Percentiles rank a stretch among this genome's conserved stretches.
Evolutionary conservation across 108 stramenopile genomes (phyloP).

Genomic region (Epithemia pelagica): DNA sequence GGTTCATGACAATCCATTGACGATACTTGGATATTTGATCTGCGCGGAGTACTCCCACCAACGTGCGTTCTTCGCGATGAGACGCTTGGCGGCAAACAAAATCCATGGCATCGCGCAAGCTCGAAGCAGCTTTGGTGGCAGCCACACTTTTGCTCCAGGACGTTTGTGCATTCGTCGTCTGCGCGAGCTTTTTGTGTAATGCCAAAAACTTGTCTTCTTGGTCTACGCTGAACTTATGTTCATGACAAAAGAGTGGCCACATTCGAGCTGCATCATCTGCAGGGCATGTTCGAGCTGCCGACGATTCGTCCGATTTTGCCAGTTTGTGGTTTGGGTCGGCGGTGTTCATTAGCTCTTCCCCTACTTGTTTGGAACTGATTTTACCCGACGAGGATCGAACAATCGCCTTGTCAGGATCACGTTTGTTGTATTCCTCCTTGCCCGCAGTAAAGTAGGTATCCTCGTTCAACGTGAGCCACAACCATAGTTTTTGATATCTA

Average conservation of each 20-base stretch:
- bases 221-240: slow-evolving; percentile 76
- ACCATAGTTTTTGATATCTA: slow-evolving; percentile 59
- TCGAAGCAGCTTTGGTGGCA: slow-evolving; percentile 38
- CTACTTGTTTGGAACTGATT: slow-evolving; percentile 78
- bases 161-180: slow-evolving; percentile 20
- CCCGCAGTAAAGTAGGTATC: slow-evolving; percentile 50
- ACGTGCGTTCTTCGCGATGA: slow-evolving; percentile 34
- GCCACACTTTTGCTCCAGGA: slow-evolving; percentile 43
- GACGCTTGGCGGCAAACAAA: slow-evolving; percentile 46
- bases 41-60: slow-evolving; percentile 57
- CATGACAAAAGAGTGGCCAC: slow-evolving; percentile 81
- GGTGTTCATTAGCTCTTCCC: slow-evolving; percentile 64
- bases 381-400: slow-evolving; percentile 29
- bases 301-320: background rate
- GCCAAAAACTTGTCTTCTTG: slow-evolving; percentile 74
- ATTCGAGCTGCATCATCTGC: slow-evolving; percentile 44
- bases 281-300: slow-evolving; percentile 7
- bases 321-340: background rate
- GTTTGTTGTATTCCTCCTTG: slow-evolving; percentile 32
- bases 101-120: slow-evolving; percentile 51
- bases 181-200: slow-evolving; percentile 30
- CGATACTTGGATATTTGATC: slow-evolving; percentile 45
- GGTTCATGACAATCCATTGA: slow-evolving; percentile 30
- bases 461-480: slow-evolving; percentile 61
- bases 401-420: slow-evolving; percentile 9